These are phyloP conservation scores for Globisporangium polare DNA, from an alignment of 352 stramenopile genomes.

Conservation along the genomic window DNA sequence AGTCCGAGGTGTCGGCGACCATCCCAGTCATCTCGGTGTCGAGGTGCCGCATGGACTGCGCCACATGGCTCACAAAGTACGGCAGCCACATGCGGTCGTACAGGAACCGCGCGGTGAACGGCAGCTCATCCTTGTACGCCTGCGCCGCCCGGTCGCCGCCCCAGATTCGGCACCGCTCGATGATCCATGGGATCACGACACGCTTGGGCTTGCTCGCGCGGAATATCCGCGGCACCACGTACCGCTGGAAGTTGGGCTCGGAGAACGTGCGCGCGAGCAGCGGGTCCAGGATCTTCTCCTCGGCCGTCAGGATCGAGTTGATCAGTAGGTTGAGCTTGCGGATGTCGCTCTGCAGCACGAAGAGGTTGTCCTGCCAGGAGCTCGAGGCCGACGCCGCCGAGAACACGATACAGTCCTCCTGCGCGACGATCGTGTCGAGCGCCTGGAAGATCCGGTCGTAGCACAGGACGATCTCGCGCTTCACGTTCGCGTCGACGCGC, in stretches of 20 bases:
- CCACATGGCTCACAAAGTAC: slow-evolving; percentile 64
- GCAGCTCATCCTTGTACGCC: slow-evolving; percentile 66
- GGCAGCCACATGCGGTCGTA: slow-evolving; percentile 79
- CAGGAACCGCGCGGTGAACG: slow-evolving; percentile 70
- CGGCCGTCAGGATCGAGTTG: slow-evolving; percentile 57
- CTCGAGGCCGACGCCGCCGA: slow-evolving; percentile 39
- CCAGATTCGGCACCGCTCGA: slow-evolving; percentile 72
- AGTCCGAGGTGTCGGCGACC: slow-evolving; percentile 31
- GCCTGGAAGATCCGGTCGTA: slow-evolving; percentile 68
- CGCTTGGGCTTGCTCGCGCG: slow-evolving; percentile 57
- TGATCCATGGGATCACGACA: slow-evolving; percentile 78
- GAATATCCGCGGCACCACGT: slow-evolving; percentile 74
- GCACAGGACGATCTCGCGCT: slow-evolving; percentile 53
- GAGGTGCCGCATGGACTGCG: slow-evolving; percentile 67
- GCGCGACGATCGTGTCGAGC: slow-evolving; percentile 48
- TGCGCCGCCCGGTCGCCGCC: slow-evolving; percentile 52
- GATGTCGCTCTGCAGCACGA: slow-evolving; percentile 62
- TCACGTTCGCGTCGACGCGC: slow-evolving; percentile 51
- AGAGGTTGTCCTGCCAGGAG: slow-evolving; percentile 43
- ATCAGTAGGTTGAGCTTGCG: slow-evolving; percentile 67
- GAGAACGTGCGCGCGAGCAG: slow-evolving; percentile 65
- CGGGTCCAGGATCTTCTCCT: slow-evolving; percentile 61
- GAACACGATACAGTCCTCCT: slow-evolving; percentile 51
- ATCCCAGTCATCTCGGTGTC: slow-evolving; percentile 36
- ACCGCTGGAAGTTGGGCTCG: slow-evolving; percentile 63